Conservation (phyloP, 202 grass and related monocot genomes). For the Brachypodium distachyon region DNA sequence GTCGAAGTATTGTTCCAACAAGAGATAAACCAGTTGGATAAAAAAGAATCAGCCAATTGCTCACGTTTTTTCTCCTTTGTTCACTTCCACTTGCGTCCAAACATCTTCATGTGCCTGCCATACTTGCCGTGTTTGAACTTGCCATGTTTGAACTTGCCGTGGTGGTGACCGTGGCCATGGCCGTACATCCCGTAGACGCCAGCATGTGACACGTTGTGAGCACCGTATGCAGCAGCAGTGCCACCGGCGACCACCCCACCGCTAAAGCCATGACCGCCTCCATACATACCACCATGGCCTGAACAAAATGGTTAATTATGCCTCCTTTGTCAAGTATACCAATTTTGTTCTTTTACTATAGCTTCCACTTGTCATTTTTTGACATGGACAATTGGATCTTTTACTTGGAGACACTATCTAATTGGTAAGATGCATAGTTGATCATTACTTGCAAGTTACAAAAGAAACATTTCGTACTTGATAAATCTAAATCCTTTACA, state of each 20-base stretch:
- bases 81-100: constrained; percentile 43
- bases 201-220: constrained; percentile 18
- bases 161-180: background rate
- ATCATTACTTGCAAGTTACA: too few relatives aligned
- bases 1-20: too few relatives aligned
- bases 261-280: constrained; percentile 24
- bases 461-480: background rate
- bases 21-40: too few relatives aligned
- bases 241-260: constrained; percentile 24
- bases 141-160: constrained; percentile 36
- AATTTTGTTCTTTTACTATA: too few relatives aligned
- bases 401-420: too few relatives aligned
- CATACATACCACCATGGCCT: constrained; percentile 33
- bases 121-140: constrained; percentile 49
- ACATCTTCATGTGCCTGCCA: constrained; percentile 44
- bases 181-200: constrained; percentile 28
- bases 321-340: too few relatives aligned
- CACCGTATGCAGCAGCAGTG: constrained; percentile 1
- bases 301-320: background rate
- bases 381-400: too few relatives aligned
- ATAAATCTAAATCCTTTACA: background rate
- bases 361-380: too few relatives aligned
- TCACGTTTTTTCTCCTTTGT: too few relatives aligned
- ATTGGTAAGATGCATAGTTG: too few relatives aligned
- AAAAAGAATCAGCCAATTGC: too few relatives aligned